Evolutionary conservation across 2,329 filamentous ascomycete genomes (phyloP).

Genomic region (Ascochyta pisi): DNA sequence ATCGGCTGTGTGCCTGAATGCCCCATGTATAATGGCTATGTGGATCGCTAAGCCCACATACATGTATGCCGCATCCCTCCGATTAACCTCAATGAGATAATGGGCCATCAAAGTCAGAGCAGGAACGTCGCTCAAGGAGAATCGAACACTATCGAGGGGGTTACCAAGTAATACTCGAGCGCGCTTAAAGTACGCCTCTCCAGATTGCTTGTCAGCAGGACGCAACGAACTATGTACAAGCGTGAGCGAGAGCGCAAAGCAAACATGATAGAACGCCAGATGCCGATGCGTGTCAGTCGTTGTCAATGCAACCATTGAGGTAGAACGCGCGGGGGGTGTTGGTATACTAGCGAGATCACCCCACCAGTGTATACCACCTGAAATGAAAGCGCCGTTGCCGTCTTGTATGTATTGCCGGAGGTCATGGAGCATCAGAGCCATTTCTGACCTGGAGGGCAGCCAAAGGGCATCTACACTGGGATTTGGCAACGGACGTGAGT

Average conservation of each 20-base stretch:
- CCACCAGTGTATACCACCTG: constrained; percentile 38
- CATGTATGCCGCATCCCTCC: constrained; percentile 36
- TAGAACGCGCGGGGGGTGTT: constrained; percentile 15
- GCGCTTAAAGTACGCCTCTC: constrained; percentile 36
- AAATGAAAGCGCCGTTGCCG: constrained; percentile 29
- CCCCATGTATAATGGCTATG: constrained; percentile 36
- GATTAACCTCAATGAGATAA: constrained; percentile 39
- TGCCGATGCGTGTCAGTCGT: constrained; percentile 26
- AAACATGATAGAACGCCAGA: constrained; percentile 36
- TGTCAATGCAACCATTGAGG: constrained; percentile 24
- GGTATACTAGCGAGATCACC: constrained; percentile 30
- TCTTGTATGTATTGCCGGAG: constrained; percentile 35
- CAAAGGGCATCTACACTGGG: constrained; percentile 35
- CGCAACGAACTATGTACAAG: constrained; percentile 22
- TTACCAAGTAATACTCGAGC: constrained; percentile 35
- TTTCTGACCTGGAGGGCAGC: constrained; percentile 30
- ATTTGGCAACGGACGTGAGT: constrained; percentile 36
- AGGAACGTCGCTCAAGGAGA: constrained; percentile 33
- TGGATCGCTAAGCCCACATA: constrained; percentile 37
- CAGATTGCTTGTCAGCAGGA: constrained; percentile 25
- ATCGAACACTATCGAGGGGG: constrained; percentile 34
- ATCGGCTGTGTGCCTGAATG: constrained; percentile 26
- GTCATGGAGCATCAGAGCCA: constrained; percentile 30
- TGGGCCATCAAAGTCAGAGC: constrained; percentile 36
- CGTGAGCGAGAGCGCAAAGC: constrained; percentile 33